Base-by-base conservation (phyloP, 306 rosid species). In the Lathyrus aphaca region DNA sequence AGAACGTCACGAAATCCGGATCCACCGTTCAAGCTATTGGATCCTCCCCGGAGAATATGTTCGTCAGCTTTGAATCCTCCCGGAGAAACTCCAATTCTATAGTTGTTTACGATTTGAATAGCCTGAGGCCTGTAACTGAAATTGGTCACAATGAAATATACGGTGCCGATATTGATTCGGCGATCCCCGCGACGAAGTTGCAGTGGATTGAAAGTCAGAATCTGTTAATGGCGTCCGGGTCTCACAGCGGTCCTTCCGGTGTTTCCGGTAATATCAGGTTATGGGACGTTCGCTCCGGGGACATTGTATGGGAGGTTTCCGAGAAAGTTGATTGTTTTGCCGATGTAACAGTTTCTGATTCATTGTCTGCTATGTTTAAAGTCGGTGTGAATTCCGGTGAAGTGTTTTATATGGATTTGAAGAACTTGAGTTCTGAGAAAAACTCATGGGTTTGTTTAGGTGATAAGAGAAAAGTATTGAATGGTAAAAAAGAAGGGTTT, bases 171-270 rank as follows among this genome's bases (percentile, higher is more conserved):
- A 82, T 94, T 35, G 85, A 84, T 45, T 94, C 96, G 0, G 99
- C 99, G 1, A 78, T 94, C 32, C 99, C 99, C 4, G 96, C 97
- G 1, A 88, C 95, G 0, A 94, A 87, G 67, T 23, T 94, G 79
- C 89, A 77, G 3, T 94, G 99, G 99, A 66, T 87, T 5, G 63
- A 85, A 1, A 67, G 87, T 35, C 74, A 73, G 32, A 83, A 82
- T 48, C 19, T 94, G 75, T 59, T 94, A 21, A 83, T 91, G 95
- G 96, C 99, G 3, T 75, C 99, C 5, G 99, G 97, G 56, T 91
- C 97, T 6, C 99, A 94, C 80, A 89, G 99, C 14, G 97, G 99
- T 1, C 97, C 95, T 59, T 91, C 97, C 0, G 99, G 97, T 0
- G 96, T 94, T 10, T 55, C 18, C 37, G 97, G 99, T 0, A 87